Conservation (phyloP, 23 red algal genomes). For the Gracilaria caudata region DNA sequence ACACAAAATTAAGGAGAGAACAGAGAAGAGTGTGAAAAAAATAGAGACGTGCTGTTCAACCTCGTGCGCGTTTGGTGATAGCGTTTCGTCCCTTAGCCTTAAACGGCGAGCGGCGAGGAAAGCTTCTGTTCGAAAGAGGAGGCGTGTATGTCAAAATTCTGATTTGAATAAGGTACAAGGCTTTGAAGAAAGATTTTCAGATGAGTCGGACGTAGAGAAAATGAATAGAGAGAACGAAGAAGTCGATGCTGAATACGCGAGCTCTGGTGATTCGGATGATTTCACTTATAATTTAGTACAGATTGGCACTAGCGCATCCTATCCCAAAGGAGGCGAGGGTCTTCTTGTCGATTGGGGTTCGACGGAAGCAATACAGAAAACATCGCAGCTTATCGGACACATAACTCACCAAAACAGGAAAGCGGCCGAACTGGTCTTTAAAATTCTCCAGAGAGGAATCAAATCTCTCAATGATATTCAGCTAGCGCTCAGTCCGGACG, state of each 20-base stretch:
- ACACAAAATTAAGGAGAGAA: background rate
- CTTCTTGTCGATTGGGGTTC: background rate
- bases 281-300: background rate
- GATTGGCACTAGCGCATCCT: too few species aligned
- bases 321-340: background rate
- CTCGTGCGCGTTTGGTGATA: background rate
- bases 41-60: background rate
- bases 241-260: background rate
- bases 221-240: background rate
- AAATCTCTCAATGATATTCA: conserved; percentile 4
- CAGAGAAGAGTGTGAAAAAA: background rate
- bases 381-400: background rate
- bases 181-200: background rate
- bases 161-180: too few species aligned
- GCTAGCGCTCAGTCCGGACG: conserved; percentile 31
- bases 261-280: conserved; percentile 28
- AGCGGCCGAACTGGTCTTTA: background rate
- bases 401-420: background rate
- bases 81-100: background rate
- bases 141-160: background rate
- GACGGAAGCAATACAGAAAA: background rate
- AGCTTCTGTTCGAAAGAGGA: background rate
- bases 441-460: conserved; percentile 17
- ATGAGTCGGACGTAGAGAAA: background rate
- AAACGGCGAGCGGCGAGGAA: background rate